Conservation (phyloP, 306 rosid genomes). For the Acacia crassicarpa region DNA sequence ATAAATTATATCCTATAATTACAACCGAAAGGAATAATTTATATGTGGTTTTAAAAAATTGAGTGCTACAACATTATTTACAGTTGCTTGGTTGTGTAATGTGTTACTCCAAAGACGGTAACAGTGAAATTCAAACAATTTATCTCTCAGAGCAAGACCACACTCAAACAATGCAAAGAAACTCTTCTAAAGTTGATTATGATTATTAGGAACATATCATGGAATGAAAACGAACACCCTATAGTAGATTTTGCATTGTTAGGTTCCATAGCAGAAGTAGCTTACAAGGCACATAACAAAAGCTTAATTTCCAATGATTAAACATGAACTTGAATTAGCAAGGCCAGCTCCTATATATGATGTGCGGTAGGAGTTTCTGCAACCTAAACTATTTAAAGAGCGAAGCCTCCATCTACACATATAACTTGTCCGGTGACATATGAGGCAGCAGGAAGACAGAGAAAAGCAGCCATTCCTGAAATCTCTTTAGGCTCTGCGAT, state of each 20-base stretch:
- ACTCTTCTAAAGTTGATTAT: too few species aligned
- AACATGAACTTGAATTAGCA: neutral
- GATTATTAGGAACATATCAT: neutral
- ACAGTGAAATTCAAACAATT: too few species aligned
- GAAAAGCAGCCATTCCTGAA: slow-evolving; percentile 51
- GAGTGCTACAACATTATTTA: too few species aligned
- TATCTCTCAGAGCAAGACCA: too few species aligned
- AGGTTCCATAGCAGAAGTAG: neutral
- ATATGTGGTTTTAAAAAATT: too few species aligned
- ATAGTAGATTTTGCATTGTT: neutral
- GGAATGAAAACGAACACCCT: neutral
- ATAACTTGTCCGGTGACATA: slow-evolving; percentile 59
- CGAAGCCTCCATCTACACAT: slow-evolving; percentile 53
- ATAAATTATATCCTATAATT: too few species aligned
- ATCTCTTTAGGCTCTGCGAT: slow-evolving; percentile 48
- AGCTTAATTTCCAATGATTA: neutral
- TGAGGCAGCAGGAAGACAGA: slow-evolving; percentile 23
- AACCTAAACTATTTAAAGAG: neutral
- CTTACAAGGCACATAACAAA: too few species aligned
- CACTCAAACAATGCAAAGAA: too few species aligned
- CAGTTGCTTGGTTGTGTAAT: too few species aligned
- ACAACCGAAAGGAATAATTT: too few species aligned
- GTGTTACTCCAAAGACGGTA: too few species aligned
- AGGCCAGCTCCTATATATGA: neutral
- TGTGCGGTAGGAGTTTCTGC: neutral